Evolutionary conservation across 495 filamentous ascomycete species (phyloP).

Genomic region (Neurospora pannonica): DNA sequence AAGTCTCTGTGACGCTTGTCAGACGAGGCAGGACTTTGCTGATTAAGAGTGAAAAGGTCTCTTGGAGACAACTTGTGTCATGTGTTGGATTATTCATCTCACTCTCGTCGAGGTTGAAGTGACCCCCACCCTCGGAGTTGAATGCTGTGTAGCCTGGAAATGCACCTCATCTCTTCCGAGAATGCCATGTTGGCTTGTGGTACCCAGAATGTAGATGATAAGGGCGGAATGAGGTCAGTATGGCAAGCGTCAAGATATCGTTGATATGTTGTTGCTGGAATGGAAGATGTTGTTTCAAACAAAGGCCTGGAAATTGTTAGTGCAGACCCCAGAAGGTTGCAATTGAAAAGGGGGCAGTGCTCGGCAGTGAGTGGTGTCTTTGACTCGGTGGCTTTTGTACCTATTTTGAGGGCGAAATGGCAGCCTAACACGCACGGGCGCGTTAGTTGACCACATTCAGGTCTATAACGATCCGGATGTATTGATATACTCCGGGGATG

Average conservation of each 20-base stretch:
- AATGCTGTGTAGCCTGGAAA: neutral
- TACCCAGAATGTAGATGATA: neutral
- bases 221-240: neutral
- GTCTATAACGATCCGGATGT: neutral
- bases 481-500: neutral
- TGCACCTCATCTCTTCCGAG: neutral
- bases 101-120: neutral
- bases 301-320: neutral
- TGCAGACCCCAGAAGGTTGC: neutral
- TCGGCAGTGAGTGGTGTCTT: neutral
- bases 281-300: neutral
- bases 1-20: neutral
- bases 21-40: neutral
- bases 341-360: neutral
- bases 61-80: neutral
- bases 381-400: neutral
- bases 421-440: neutral
- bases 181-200: neutral
- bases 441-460: neutral
- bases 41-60: neutral
- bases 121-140: neutral
- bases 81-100: neutral
- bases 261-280: neutral
- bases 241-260: neutral
- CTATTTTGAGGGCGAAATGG: neutral